Base-by-base conservation (phyloP, 768 basidiomycete species). In the Mycena filopes region DNA sequence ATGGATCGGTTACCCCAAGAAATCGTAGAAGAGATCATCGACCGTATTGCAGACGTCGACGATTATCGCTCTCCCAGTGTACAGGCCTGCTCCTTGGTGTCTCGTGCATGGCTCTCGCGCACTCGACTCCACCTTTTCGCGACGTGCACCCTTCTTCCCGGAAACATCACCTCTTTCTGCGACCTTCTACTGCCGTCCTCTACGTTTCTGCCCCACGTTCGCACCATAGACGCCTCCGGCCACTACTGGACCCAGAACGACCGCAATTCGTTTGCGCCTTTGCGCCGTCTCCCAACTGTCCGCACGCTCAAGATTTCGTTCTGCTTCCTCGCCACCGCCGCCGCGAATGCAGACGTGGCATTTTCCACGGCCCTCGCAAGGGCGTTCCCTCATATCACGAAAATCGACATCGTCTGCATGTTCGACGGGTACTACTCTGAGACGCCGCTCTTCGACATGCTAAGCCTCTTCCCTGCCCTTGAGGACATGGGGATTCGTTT, bases 21-120 rank as follows among this genome's bases (percentile, higher is more conserved):
- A 69, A 79, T 83, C 45, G 75, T 81, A n/a, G 83, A 84, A 75
- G 72, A 79, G 59, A 80, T 83, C 68, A 75, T 84, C 71, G 83
- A 83, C 75, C 75, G 83, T 65, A 74, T 84, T 38, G 70, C 79
- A 70, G 75, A 79, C 66, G 78, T 82, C 59, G 66, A 65, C 21
- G n/a, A n/a, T n/a, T n/a, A n/a, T n/a, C 4, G 55, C 42, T 65
- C 77, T 21, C 70, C 83, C 48, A 68, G n/a, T n/a, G n/a, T n/a
- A n/a, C n/a, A 55, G 45, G 59, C 60, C 40, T 84, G 82, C 61
- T 74, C 82, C 4, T 75, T 76, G 51, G 80, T 82, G 3, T 77
- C 75, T 68, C 72, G 73, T 3, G 73, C 78, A 33, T 84, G 82
- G 81, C 76, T 80, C 15, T 76, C 78, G 15, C 71, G 78, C 2